phyloP scores from a whole-genome alignment of 768 basidiomycete genomes.

The Sporobolomyces roseus region DNA sequence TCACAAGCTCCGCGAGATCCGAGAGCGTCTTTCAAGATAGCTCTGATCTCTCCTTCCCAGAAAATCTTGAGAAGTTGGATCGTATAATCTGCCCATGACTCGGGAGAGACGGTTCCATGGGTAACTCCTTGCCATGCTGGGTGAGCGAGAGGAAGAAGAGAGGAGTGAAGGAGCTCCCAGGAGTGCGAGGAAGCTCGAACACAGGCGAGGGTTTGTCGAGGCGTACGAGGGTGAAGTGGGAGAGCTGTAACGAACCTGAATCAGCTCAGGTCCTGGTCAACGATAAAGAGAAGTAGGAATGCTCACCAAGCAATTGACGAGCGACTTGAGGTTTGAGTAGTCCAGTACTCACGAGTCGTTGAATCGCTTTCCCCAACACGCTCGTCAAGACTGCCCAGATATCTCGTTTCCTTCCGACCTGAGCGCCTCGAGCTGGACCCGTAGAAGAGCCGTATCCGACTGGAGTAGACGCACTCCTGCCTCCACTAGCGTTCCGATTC shows the following conservation, averaged over 20 bases:
- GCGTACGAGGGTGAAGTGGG: constrained; percentile 43
- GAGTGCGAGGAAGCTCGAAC: constrained; percentile 32
- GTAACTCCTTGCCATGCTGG: constrained; percentile 42
- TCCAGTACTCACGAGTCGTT: constrained; percentile 44
- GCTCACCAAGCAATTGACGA: constrained; percentile 40
- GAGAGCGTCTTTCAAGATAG: constrained; percentile 33
- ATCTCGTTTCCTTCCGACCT: constrained; percentile 31
- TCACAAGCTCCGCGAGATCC: constrained; percentile 34
- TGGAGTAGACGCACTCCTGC: background rate
- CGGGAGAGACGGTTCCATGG: constrained; percentile 35
- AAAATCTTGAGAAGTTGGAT: constrained; percentile 42
- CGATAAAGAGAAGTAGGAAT: background rate
- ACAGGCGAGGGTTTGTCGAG: constrained; percentile 37
- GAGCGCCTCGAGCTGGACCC: constrained; percentile 12
- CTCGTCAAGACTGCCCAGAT: constrained; percentile 42
- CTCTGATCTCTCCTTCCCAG: constrained; percentile 33
- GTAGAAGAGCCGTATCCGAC: background rate
- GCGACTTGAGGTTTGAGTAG: constrained; percentile 44
- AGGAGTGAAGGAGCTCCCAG: constrained; percentile 39
- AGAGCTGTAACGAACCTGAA: constrained; percentile 14
- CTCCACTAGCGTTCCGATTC: background rate
- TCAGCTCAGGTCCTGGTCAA: background rate
- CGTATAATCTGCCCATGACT: constrained; percentile 39
- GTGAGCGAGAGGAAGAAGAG: constrained; percentile 28
- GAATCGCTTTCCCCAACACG: constrained; percentile 43